Evolutionary conservation across 1,284 basidiomycete species (phyloP), one percentile per base, ranked within the genome.

Genomic region (Puccinia coronata): DNA sequence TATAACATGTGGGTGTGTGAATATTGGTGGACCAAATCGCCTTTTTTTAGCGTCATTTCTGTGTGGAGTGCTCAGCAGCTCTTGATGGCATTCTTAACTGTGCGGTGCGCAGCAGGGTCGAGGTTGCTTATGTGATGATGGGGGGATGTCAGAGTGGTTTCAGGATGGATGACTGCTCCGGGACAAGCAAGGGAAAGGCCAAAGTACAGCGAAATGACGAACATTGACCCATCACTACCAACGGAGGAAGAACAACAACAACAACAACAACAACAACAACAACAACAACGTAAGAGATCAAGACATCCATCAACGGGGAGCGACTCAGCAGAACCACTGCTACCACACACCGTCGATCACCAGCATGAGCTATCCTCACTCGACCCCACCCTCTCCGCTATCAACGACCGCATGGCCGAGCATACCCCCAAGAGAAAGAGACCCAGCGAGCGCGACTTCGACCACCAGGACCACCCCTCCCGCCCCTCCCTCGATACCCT

Each of bases 401-500:
- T 69, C 67, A 69, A 69, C 67, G 67, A 69, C n/a, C 31, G 47
- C 41, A 63, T 63, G 59, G 34, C 55, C 57, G 23, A 16, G 4
- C 65, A 67, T 43, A 69, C 23, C 41, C 41, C 47, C 18, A 49
- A 69, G 23, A 18, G 41, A 0, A 69, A 49, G n/a, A 43, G 41
- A 49, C 18, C 12, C 8, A 43, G 41, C 18, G 59, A 61, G n/a
- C 28, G 8, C 20, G 41, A 20, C 61, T n/a, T 41, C 12, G 5
- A 25, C 67, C 41, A 69, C 8, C 39, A 47, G 25, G 39, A 69
- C 11, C 9, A 6, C 20, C 5, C 34, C 57, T 6, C 34, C 20
- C 34, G 67, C 74, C 47, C 74, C 39, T 77, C 74, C n/a, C 47
- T 77, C 74, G 74, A 77, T 36, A 47, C 74, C 1, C 31, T 77